Conservation (phyloP, 768 basidiomycete genomes). For the Lentinula guzmanii region DNA sequence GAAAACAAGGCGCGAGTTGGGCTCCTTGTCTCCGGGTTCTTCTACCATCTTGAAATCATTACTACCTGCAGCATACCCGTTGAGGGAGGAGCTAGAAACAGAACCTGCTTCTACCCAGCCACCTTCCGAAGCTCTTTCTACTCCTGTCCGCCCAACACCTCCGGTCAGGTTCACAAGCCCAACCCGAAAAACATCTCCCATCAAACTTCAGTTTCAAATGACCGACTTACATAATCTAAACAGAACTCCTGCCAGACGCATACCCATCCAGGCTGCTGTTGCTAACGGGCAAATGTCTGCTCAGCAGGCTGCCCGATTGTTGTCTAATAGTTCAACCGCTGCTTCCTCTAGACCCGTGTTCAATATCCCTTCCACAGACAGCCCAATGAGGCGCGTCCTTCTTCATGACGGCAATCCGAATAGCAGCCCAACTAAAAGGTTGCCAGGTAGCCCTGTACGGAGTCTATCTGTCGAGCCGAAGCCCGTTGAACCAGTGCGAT, state of each 20-base stretch:
- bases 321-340: constrained; percentile 15
- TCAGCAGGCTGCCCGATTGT: constrained; percentile 34
- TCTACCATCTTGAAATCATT: constrained; percentile 33
- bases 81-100: constrained; percentile 5
- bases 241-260: constrained; percentile 60
- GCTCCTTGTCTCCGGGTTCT: constrained; percentile 59
- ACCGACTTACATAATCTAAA: constrained; percentile 27
- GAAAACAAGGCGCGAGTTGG: constrained; percentile 34
- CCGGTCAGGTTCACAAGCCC: constrained; percentile 21
- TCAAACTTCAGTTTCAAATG: constrained; percentile 25
- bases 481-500: constrained; percentile 2
- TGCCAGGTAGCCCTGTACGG: constrained; percentile 24
- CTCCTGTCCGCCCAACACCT: constrained; percentile 8
- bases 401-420: constrained; percentile 28
- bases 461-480: constrained; percentile 31
- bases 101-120: constrained; percentile 7
- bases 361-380: constrained; percentile 25
- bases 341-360: constrained; percentile 15
- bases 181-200: constrained; percentile 22
- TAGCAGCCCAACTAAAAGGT: constrained; percentile 21
- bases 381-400: constrained; percentile 36
- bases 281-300: constrained; percentile 44
- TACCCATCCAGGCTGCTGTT: constrained; percentile 49
- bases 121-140: constrained; percentile 6
- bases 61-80: constrained; percentile 19